Percentiles rank a stretch among this genome's conserved stretches.
Conservation (phyloP, 2,329 filamentous ascomycete genomes). For the Ophiostoma piceae region DNA sequence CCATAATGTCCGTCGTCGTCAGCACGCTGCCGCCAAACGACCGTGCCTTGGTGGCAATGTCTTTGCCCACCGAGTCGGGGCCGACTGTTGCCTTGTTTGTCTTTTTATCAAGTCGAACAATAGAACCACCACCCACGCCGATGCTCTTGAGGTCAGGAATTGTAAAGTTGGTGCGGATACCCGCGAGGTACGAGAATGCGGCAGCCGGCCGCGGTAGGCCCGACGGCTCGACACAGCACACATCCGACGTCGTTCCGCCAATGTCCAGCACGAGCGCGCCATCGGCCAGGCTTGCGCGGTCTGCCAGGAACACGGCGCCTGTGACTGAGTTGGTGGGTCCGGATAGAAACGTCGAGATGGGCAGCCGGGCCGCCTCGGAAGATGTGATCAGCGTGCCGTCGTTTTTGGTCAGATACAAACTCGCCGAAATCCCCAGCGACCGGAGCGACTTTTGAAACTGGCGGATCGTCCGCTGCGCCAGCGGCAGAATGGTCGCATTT, state of each 20-base stretch:
- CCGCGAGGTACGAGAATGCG: background rate
- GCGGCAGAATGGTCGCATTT: background rate
- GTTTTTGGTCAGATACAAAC: background rate
- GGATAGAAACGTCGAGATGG: background rate
- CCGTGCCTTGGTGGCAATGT: background rate
- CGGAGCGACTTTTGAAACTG: background rate
- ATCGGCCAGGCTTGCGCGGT: background rate
- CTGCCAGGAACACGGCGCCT: background rate
- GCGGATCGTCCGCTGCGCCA: background rate
- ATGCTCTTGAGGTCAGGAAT: background rate
- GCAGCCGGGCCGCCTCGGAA: background rate
- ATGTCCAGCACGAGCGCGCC: conserved; percentile 6
- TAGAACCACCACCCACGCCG: background rate
- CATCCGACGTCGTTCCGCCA: background rate
- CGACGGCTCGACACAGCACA: background rate
- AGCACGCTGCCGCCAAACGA: conserved; percentile 2
- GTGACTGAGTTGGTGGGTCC: background rate
- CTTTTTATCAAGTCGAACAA: background rate
- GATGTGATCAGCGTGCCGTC: background rate
- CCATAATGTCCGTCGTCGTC: background rate
- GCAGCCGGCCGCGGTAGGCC: conserved; percentile 3
- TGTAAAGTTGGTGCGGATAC: background rate
- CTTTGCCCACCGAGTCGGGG: background rate
- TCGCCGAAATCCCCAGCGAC: background rate
- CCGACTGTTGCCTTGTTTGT: background rate